Conservation (phyloP, 2,329 filamentous ascomycete genomes). For the Epichloe festucae region DNA sequence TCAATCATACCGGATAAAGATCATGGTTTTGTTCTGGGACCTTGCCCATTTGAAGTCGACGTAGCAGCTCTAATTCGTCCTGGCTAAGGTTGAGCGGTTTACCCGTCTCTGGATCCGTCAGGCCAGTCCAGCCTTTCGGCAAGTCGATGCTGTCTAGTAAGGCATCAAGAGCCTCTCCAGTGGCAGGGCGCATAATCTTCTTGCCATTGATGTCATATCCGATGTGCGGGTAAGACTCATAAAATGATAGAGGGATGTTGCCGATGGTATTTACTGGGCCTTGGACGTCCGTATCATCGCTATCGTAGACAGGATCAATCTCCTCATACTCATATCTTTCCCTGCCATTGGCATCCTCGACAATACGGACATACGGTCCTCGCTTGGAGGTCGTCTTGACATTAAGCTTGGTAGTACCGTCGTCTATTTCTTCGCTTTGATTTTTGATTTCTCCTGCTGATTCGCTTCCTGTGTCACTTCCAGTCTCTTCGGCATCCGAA, state of each 20-base stretch:
- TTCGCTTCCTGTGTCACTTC: constrained; percentile 5
- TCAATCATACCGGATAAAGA: constrained; percentile 63
- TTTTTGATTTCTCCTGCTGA: constrained; percentile 24
- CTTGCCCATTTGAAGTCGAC: constrained; percentile 80
- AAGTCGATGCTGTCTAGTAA: constrained; percentile 93
- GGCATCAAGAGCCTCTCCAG: constrained; percentile 84
- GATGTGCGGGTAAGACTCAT: constrained; percentile 95
- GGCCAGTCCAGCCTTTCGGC: constrained; percentile 91
- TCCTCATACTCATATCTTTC: constrained; percentile 86
- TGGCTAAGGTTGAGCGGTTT: constrained; percentile 79
- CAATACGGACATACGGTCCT: constrained; percentile 27
- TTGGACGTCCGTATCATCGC: constrained; percentile 79
- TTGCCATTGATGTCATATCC: constrained; percentile 98
- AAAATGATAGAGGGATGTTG: constrained; percentile 85
- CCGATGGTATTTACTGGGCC: constrained; percentile 83
- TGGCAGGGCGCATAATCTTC: constrained; percentile 91
- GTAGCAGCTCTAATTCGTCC: constrained; percentile 79
- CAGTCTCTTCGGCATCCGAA: constrained; percentile 1
- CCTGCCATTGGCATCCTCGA: constrained; percentile 80
- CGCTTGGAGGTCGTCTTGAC: neutral
- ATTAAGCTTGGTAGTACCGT: neutral
- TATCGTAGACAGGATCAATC: constrained; percentile 89
- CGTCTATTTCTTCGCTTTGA: neutral
- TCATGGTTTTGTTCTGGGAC: constrained; percentile 80
- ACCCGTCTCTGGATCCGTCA: constrained; percentile 87